Conservation (phyloP, 495 filamentous ascomycete genomes). For the Pseudoneurospora amorphoporcata region DNA sequence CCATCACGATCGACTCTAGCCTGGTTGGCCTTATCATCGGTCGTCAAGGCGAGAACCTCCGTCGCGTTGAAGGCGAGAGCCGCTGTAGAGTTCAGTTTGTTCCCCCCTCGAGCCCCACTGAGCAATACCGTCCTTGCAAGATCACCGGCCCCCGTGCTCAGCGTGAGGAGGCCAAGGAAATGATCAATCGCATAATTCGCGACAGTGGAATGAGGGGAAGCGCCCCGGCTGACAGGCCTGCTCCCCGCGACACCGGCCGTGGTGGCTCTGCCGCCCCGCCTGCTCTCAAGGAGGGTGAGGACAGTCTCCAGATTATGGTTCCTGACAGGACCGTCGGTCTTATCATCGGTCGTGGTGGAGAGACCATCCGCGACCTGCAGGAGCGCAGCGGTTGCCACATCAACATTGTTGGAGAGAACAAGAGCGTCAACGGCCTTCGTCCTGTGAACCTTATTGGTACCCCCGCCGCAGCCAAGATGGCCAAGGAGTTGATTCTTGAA, state of each 20-base stretch:
- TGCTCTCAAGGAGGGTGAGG: constrained; percentile 57
- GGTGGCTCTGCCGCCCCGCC: constrained; percentile 22
- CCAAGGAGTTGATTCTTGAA: constrained; percentile 73
- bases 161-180: constrained; percentile 57
- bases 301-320: constrained; percentile 74
- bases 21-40: constrained; percentile 80
- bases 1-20: constrained; percentile 63
- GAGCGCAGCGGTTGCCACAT: constrained; percentile 78
- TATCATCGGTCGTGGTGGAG: constrained; percentile 75
- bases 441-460: constrained; percentile 78
- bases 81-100: constrained; percentile 73
- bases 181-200: constrained; percentile 71
- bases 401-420: constrained; percentile 78
- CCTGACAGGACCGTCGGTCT: constrained; percentile 80
- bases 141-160: constrained; percentile 59
- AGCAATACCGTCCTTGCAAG: constrained; percentile 62
- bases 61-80: constrained; percentile 65
- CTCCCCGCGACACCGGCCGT: constrained; percentile 14
- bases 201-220: constrained; percentile 61
- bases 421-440: constrained; percentile 71
- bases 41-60: constrained; percentile 69
- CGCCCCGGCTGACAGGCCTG: constrained; percentile 25
- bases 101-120: constrained; percentile 54
- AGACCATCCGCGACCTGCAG: constrained; percentile 83
- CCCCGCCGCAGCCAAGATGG: constrained; percentile 50